phyloP scores from a whole-genome alignment of 1,284 basidiomycete genomes.

The Moesziomyces aphidis region DNA sequence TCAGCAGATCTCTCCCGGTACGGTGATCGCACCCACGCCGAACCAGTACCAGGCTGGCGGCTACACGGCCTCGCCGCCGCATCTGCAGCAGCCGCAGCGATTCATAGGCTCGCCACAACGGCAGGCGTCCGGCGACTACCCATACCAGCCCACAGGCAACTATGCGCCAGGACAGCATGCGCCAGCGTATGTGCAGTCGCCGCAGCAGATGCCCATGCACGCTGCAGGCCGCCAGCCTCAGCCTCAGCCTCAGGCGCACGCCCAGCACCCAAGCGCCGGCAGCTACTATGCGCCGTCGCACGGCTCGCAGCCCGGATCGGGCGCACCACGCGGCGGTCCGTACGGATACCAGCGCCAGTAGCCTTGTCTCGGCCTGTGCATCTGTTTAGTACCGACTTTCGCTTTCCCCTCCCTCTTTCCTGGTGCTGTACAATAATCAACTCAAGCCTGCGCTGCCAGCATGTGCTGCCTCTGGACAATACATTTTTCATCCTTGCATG shows the following conservation, averaged over 20 bases:
- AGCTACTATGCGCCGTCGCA: constrained; percentile 19
- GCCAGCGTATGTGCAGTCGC: too few relatives aligned
- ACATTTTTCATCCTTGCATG: constrained; percentile 1
- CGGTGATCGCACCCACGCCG: constrained; percentile 26
- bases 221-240: constrained; percentile 19
- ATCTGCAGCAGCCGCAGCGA: constrained; percentile 21
- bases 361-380: not conserved
- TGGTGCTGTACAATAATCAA: too few relatives aligned
- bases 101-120: constrained; percentile 25
- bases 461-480: constrained; percentile 3
- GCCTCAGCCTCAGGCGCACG: constrained; percentile 21
- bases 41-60: constrained; percentile 18
- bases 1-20: constrained; percentile 43
- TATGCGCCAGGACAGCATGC: constrained; percentile 11
- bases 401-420: too few relatives aligned
- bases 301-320: constrained; percentile 30
- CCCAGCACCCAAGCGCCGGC: constrained; percentile 28
- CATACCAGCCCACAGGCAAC: constrained; percentile 21
- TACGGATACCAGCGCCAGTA: constrained; percentile 31
- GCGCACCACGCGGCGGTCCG: constrained; percentile 9
- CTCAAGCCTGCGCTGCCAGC: too few relatives aligned
- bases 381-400: not conserved
- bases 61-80: constrained; percentile 28
- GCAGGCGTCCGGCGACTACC: constrained; percentile 38
- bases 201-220: constrained; percentile 12